These are phyloP conservation scores for Hamigera avellanea DNA, from an alignment of 495 filamentous ascomycete species.

Conservation along the genomic window DNA sequence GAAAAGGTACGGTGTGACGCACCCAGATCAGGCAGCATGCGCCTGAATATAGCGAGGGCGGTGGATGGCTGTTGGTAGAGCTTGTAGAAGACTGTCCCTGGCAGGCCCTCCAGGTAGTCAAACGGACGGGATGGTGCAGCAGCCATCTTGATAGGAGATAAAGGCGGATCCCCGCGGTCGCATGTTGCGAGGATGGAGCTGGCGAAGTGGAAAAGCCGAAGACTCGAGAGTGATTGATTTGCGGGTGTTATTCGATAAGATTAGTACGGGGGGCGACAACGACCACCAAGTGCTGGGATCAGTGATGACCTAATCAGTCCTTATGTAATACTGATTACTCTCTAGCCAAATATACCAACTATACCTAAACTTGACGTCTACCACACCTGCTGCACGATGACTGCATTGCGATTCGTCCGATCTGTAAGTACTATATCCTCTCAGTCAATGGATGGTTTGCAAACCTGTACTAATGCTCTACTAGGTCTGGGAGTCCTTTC, in stretches of 20 bases:
- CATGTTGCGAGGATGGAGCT: constrained; percentile 16
- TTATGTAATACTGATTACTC: background rate
- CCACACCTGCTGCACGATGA: constrained; percentile 22
- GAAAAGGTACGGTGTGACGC: constrained; percentile 13
- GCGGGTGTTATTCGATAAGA: constrained; percentile 11
- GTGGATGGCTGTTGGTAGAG: constrained; percentile 95
- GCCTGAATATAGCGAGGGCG: constrained; percentile 87
- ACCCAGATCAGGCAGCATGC: constrained; percentile 91
- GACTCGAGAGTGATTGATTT: background rate
- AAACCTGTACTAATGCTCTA: background rate
- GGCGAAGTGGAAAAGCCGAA: constrained; percentile 1
- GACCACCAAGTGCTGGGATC: constrained; percentile 22
- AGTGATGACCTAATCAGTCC: constrained; percentile 17
- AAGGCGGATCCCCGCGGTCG: constrained; percentile 22
- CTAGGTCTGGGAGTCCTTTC: constrained; percentile 74
- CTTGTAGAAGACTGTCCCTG: constrained; percentile 74
- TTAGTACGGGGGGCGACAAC: constrained; percentile 19
- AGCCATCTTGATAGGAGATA: constrained; percentile 44
- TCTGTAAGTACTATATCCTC: constrained; percentile 31
- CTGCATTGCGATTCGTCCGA: constrained; percentile 49
- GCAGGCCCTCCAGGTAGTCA: constrained; percentile 83
- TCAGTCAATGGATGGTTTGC: background rate
- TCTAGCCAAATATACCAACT: too few species aligned
- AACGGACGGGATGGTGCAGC: constrained; percentile 54
- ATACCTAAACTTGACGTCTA: background rate